phyloP scores from a whole-genome alignment of 441 rosid genomes.

The Isatis lusitanica region DNA sequence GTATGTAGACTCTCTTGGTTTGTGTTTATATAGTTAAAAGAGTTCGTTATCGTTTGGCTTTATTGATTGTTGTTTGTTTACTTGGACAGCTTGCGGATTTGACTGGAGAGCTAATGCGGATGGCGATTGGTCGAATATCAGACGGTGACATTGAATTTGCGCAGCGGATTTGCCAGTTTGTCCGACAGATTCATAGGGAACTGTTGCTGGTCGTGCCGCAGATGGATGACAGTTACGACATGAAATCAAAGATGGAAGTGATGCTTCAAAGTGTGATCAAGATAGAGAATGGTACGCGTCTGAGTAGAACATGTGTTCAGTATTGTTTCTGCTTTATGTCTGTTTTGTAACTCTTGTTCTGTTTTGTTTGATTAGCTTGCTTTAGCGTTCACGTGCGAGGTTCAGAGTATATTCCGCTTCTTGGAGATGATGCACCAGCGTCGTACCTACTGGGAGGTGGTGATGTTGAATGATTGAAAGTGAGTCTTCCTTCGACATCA shows the following conservation, averaged over 20 bases:
- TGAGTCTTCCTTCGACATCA: background rate
- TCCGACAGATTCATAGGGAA: slow-evolving; percentile 83
- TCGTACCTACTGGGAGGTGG: slow-evolving; percentile 52
- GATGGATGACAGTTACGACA: slow-evolving; percentile 79
- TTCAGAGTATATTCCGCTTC: slow-evolving; percentile 68
- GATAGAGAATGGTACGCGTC: slow-evolving; percentile 71
- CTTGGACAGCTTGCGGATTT: slow-evolving; percentile 81
- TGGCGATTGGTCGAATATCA: slow-evolving; percentile 89
- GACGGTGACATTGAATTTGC: slow-evolving; percentile 86
- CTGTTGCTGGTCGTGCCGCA: slow-evolving; percentile 71
- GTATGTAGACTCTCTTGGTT: slow-evolving; percentile 39
- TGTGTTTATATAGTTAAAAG: slow-evolving; percentile 3
- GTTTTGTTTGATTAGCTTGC: slow-evolving; percentile 59
- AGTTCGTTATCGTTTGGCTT: background rate
- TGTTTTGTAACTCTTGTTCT: slow-evolving; percentile 10
- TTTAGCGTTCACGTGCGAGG: slow-evolving; percentile 84
- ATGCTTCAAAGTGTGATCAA: slow-evolving; percentile 93
- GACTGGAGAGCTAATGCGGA: slow-evolving; percentile 94
- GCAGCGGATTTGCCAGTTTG: slow-evolving; percentile 71
- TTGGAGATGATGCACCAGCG: slow-evolving; percentile 60
- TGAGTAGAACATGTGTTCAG: background rate
- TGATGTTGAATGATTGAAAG: slow-evolving; percentile 45
- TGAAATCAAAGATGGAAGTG: slow-evolving; percentile 85
- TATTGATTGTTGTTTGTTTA: background rate
- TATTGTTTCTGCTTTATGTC: background rate